Percentiles rank a stretch among this genome's conserved stretches.
phyloP scores from a whole-genome alignment of 139 green algal species.

The Closterium sp. region DNA sequence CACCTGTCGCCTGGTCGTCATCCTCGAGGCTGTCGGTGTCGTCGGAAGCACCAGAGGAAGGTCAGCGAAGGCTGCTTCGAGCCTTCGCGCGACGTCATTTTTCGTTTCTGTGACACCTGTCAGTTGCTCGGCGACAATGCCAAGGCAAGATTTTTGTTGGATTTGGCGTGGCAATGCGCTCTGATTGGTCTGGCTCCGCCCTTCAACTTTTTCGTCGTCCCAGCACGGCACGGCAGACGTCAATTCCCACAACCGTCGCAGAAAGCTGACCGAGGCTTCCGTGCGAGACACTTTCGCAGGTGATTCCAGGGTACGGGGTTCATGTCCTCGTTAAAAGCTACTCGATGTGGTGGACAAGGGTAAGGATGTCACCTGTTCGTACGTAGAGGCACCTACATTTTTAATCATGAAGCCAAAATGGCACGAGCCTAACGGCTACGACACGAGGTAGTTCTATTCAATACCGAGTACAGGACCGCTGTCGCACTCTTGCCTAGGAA shows the following conservation, averaged over 20 bases:
- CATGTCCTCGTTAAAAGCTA: background rate
- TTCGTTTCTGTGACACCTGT: background rate
- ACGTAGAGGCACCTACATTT: no score
- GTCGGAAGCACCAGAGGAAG: background rate
- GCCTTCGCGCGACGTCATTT: background rate
- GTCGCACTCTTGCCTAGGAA: no score
- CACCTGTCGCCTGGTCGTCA: background rate
- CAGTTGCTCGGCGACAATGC: background rate
- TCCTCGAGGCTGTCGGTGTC: background rate
- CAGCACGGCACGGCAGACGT: background rate
- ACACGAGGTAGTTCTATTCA: no score
- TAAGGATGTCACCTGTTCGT: no score
- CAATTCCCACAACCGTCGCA: background rate
- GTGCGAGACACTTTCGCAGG: no score
- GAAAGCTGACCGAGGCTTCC: background rate
- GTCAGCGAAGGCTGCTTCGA: background rate
- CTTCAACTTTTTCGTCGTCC: background rate
- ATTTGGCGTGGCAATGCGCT: background rate
- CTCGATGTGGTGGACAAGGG: no score
- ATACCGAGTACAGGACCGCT: no score
- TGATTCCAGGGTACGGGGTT: no score
- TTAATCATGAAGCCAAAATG: no score
- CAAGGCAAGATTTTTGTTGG: background rate
- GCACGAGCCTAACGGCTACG: no score
- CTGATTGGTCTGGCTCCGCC: background rate